These are phyloP conservation scores for Microbotryum intermedium DNA, from an alignment of 1,284 basidiomycete species.

Conservation along the genomic window DNA sequence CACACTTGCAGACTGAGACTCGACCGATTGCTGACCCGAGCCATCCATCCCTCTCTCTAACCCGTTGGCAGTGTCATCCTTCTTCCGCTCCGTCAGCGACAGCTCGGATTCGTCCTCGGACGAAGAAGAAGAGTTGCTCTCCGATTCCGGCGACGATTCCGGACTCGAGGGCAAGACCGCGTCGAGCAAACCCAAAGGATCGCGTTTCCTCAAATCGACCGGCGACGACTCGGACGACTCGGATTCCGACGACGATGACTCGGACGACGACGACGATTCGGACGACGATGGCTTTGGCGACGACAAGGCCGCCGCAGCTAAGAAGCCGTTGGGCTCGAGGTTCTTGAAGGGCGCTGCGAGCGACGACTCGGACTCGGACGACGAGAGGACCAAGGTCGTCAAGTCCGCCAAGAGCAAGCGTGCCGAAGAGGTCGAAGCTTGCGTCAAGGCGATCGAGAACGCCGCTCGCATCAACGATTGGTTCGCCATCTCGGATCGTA, in stretches of 20 bases:
- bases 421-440: slow-evolving; percentile 77
- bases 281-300: slow-evolving; percentile 42
- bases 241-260: slow-evolving; percentile 41
- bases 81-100: slow-evolving; percentile 74
- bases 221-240: slow-evolving; percentile 42
- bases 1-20: no score
- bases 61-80: slow-evolving; percentile 71
- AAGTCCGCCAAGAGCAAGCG: slow-evolving; percentile 82
- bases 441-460: slow-evolving; percentile 85
- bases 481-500: slow-evolving; percentile 82
- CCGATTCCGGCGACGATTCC: slow-evolving; percentile 48
- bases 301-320: slow-evolving; percentile 39
- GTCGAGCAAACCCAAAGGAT: slow-evolving; percentile 39
- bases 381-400: slow-evolving; percentile 63
- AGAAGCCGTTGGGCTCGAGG: slow-evolving; percentile 44
- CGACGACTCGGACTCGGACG: slow-evolving; percentile 52
- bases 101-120: slow-evolving; percentile 63
- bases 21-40: not conserved
- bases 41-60: not conserved
- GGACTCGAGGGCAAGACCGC: slow-evolving; percentile 38
- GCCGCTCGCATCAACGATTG: slow-evolving; percentile 94
- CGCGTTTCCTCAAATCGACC: slow-evolving; percentile 36
- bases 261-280: slow-evolving; percentile 47
- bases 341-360: slow-evolving; percentile 47
- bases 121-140: slow-evolving; percentile 67